Conservation (phyloP, 2,329 filamentous ascomycete genomes). For the Scedosporium aurantiacum region DNA sequence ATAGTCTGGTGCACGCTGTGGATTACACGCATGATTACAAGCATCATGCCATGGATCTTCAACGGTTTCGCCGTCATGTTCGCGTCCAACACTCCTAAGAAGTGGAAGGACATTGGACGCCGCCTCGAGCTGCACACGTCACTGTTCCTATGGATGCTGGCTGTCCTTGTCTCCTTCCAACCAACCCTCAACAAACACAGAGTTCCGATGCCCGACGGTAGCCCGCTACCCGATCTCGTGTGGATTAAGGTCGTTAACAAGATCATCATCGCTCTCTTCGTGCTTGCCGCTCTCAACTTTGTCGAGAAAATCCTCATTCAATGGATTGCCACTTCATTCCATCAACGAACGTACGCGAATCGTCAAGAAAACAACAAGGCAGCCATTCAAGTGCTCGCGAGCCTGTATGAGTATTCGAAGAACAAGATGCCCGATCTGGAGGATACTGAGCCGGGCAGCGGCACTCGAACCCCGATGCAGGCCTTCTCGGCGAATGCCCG, state of each 20-base stretch:
- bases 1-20: conserved; percentile 88
- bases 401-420: conserved; percentile 60
- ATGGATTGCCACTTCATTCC: conserved; percentile 88
- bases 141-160: conserved; percentile 85
- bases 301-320: conserved; percentile 90
- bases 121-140: conserved; percentile 77
- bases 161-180: conserved; percentile 73
- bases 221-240: conserved; percentile 15
- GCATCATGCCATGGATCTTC: conserved; percentile 36
- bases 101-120: conserved; percentile 82
- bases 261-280: conserved; percentile 75
- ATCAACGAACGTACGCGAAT: conserved; percentile 79
- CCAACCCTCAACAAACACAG: conserved; percentile 62
- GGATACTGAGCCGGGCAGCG: conserved; percentile 35
- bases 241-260: conserved; percentile 81
- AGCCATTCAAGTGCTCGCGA: conserved; percentile 54
- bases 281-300: conserved; percentile 69
- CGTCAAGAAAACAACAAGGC: conserved; percentile 89
- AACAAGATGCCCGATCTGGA: conserved; percentile 51
- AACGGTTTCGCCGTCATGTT: conserved; percentile 55
- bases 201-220: conserved; percentile 17
- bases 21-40: conserved; percentile 51
- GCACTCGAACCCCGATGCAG: conserved; percentile 62
- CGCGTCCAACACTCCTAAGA: conserved; percentile 75
- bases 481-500: conserved; percentile 65